Evolutionary conservation across 1,284 basidiomycete genomes (phyloP), one percentile per base, ranked within the genome.

Genomic region (Pseudomicrostroma phylloplanum): DNA sequence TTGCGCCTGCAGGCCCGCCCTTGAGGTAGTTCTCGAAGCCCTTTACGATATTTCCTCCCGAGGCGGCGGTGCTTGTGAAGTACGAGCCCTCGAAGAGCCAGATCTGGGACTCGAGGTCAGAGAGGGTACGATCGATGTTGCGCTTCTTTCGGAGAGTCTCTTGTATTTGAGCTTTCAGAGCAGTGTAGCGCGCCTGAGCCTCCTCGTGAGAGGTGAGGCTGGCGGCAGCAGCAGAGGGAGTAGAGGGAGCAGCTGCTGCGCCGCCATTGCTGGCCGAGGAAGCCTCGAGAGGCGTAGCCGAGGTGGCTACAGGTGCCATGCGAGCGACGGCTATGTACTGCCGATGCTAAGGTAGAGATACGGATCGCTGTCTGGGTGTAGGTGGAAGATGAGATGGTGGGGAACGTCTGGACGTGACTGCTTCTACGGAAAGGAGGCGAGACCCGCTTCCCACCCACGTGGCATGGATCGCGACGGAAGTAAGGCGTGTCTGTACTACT

Each of bases 21-120:
- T 78, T 78, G 17, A 78, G 68, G 48, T 76, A 78, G 11, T 65
- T 57, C 56, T 78, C 76, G 51, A 77, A 78, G 0, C 76, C 76
- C 56, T 77, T 77, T 39, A 77, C 72, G n/a, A 78, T 76, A 56
- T 78, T 78, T 8, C 76, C 76, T n/a, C 76, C 76, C 15, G 73
- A 74, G 0, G 70, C 57, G 2, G 75, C 62, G 1, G 76, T 78
- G 30, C 64, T 66, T 57, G 68, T 62, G 23, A 78, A 70, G 41
- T 78, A 78, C 12, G 75, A 76, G 15, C 75, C 76, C 57, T 78
- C 76, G 40, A 74, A 78, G 15, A 77, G 69, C 61, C 73, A 78
- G 56, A 78, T 76, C 36, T 78, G 76, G 7, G 75, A 74, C 55
- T 78, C 76, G 54, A 78, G 67, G 57, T 78, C 76, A 21, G 73